These are phyloP conservation scores for Lonicera japonica DNA, from an alignment of 129 eudicot genomes.

Conservation along the genomic window DNA sequence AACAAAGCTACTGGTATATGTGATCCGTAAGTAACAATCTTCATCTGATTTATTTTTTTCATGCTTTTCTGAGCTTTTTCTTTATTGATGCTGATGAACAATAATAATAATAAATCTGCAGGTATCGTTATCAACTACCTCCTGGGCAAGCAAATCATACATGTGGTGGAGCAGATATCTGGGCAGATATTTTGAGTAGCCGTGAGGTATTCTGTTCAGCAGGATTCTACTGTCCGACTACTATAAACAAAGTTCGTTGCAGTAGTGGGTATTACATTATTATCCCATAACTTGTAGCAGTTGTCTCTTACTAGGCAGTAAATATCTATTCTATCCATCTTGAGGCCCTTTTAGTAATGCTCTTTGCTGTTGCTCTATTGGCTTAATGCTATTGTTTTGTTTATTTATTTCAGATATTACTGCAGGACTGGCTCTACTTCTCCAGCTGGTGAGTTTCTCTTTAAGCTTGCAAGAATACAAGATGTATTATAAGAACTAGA, in stretches of 20 bases:
- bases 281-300: constrained; percentile 23
- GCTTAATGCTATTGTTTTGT: not conserved
- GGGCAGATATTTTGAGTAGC: constrained; percentile 67
- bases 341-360: not conserved
- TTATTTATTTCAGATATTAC: constrained; percentile 54
- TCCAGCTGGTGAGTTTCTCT: constrained; percentile 40
- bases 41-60: not conserved
- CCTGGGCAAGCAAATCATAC: constrained; percentile 59
- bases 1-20: constrained; percentile 66
- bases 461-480: no score
- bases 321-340: constrained; percentile 2
- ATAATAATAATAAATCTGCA: constrained; percentile 19
- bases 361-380: constrained; percentile 5
- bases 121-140: constrained; percentile 79
- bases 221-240: constrained; percentile 78
- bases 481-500: no score
- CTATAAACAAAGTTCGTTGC: constrained; percentile 51
- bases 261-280: constrained; percentile 56
- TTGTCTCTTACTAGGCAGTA: constrained; percentile 13
- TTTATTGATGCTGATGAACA: constrained; percentile 4
- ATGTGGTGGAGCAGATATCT: constrained; percentile 88
- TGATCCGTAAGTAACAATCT: constrained; percentile 74
- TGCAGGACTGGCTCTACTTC: constrained; percentile 80
- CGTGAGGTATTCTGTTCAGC: constrained; percentile 78
- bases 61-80: not conserved